Conservation (phyloP, 2,329 filamentous ascomycete genomes). For the Canariomyces notabilis region DNA sequence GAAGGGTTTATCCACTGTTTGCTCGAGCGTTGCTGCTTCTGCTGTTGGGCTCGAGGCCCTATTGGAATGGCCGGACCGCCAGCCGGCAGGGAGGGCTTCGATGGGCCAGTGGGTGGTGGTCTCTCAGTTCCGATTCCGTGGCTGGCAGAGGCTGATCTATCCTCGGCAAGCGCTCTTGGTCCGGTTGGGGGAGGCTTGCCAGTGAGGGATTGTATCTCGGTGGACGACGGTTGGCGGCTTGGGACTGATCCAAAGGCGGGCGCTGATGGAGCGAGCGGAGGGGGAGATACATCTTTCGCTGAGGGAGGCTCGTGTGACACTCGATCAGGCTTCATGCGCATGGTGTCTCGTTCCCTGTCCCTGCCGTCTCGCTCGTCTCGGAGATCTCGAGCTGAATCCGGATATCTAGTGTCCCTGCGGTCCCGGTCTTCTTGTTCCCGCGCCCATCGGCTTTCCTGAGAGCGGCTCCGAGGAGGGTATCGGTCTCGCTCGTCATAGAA, state of each 20-base stretch:
- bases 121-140: constrained; percentile 35
- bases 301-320: constrained; percentile 44
- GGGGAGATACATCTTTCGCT: constrained; percentile 50
- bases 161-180: constrained; percentile 46
- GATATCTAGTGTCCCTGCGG: constrained; percentile 34
- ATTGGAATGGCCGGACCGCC: constrained; percentile 47
- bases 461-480: constrained; percentile 61
- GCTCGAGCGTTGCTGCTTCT: constrained; percentile 46
- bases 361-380: constrained; percentile 49
- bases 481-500: constrained; percentile 58
- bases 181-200: constrained; percentile 51
- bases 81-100: constrained; percentile 39
- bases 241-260: constrained; percentile 54
- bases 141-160: constrained; percentile 43
- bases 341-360: constrained; percentile 36
- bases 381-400: constrained; percentile 33
- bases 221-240: constrained; percentile 37
- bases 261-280: constrained; percentile 52
- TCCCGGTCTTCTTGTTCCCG: constrained; percentile 45
- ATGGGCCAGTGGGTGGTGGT: constrained; percentile 38
- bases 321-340: constrained; percentile 49
- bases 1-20: constrained; percentile 58
- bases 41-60: constrained; percentile 49
- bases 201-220: constrained; percentile 34
- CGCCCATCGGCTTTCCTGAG: constrained; percentile 57